These are phyloP conservation scores for Leucosporidium yakuticum DNA, from an alignment of 768 basidiomycete genomes.

Conservation along the genomic window DNA sequence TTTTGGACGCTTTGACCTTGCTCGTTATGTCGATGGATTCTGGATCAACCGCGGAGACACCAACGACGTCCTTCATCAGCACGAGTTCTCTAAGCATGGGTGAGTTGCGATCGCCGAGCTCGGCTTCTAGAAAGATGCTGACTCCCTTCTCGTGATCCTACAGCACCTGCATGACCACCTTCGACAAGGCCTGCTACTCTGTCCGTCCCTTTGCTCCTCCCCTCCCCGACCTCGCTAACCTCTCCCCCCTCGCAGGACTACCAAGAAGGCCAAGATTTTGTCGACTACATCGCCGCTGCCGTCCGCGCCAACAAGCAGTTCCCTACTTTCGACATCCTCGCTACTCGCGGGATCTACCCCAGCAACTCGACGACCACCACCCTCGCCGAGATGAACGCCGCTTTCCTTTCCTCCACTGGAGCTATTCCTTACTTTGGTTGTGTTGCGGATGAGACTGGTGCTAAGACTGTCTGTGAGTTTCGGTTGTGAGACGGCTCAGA, in stretches of 20 bases:
- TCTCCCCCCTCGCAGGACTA: conserved; percentile 10
- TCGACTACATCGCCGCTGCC: conserved; percentile 40
- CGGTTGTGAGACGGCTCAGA: too few relatives aligned
- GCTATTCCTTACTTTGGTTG: too few relatives aligned
- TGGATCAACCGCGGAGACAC: not conserved
- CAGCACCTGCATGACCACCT: conserved; percentile 42
- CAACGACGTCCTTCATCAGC: not conserved
- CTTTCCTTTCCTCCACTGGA: not conserved
- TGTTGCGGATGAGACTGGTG: too few relatives aligned
- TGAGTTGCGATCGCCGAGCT: too few relatives aligned
- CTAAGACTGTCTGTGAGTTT: too few relatives aligned
- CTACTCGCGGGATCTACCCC: conserved; percentile 66
- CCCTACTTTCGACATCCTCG: conserved; percentile 68
- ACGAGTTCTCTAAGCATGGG: not conserved
- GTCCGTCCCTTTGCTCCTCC: too few relatives aligned
- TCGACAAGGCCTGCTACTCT: conserved; percentile 39
- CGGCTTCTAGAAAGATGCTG: too few relatives aligned
- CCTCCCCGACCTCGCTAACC: too few relatives aligned
- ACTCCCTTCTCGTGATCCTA: too few relatives aligned
- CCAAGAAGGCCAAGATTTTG: conserved; percentile 36
- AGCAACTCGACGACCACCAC: conserved; percentile 55
- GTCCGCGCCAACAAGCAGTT: conserved; percentile 48
- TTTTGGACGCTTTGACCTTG: too few relatives aligned
- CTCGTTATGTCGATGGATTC: not conserved
- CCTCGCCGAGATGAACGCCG: conserved; percentile 40